Evolutionary conservation across 805 yeast species (phyloP).

Genomic region (Clavispora santaluciae): DNA sequence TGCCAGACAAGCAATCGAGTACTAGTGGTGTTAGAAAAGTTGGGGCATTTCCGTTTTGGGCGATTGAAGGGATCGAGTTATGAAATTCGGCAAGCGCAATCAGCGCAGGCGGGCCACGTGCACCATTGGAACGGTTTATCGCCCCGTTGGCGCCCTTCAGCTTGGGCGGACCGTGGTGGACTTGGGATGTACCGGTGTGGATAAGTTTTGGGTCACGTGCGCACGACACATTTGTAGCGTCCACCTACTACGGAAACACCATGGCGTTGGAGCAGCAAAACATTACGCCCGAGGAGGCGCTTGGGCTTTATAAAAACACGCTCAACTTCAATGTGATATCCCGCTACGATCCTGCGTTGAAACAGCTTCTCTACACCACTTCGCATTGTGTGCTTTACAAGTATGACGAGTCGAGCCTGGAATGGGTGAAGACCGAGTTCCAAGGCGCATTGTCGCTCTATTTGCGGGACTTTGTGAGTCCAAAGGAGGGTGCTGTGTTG

Average conservation of each 20-base stretch:
- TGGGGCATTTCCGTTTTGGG: too few species aligned
- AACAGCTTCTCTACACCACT: slow-evolving; percentile 61
- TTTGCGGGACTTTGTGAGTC: slow-evolving; percentile 41
- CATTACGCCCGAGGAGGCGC: slow-evolving; percentile 40
- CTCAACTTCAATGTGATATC: slow-evolving; percentile 72
- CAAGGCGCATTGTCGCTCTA: slow-evolving; percentile 70
- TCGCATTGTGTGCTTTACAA: slow-evolving; percentile 70
- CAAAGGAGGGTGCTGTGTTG: slow-evolving; percentile 11
- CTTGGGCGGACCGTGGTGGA: too few species aligned
- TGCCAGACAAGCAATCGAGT: too few species aligned
- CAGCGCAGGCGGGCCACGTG: too few species aligned
- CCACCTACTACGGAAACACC: not conserved
- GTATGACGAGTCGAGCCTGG: slow-evolving; percentile 50
- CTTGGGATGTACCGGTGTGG: too few species aligned
- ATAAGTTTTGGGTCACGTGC: slow-evolving; percentile 1
- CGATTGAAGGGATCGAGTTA: too few species aligned
- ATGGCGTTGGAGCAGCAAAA: slow-evolving; percentile 27
- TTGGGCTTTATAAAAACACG: slow-evolving; percentile 62
- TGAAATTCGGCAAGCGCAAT: too few species aligned
- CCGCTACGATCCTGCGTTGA: slow-evolving; percentile 68
- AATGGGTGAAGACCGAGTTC: slow-evolving; percentile 67
- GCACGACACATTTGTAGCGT: not conserved
- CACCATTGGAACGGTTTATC: too few species aligned
- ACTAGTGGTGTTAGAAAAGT: too few species aligned
- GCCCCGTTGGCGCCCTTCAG: too few species aligned